Evolutionary conservation across 768 basidiomycete species (phyloP).

Genomic region (Asterophora lycoperdoides): DNA sequence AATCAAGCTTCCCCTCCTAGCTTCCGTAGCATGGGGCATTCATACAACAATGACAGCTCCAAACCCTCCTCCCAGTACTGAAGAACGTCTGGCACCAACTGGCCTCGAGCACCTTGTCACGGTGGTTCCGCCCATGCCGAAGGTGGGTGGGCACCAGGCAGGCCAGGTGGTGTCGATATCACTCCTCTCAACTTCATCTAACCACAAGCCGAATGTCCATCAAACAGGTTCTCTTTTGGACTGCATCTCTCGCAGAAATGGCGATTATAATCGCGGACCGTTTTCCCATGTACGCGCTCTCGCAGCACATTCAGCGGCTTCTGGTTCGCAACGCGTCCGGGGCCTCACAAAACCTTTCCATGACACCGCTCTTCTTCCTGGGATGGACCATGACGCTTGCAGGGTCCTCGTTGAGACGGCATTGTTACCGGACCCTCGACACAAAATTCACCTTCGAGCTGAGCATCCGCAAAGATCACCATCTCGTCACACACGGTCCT

Average conservation of each 20-base stretch:
- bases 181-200: background rate
- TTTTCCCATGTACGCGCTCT: slow-evolving; percentile 3
- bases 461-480: slow-evolving; percentile 22
- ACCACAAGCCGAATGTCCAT: background rate
- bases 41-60: slow-evolving; percentile 25
- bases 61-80: slow-evolving; percentile 18
- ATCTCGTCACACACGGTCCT: slow-evolving; percentile 27
- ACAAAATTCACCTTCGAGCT: slow-evolving; percentile 38
- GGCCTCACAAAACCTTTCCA: background rate
- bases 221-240: slow-evolving; percentile 18
- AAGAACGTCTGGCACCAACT: slow-evolving; percentile 19
- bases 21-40: slow-evolving; percentile 24
- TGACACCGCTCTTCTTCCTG: slow-evolving; percentile 6
- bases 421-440: slow-evolving; percentile 35
- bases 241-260: slow-evolving; percentile 17
- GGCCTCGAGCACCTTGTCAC: slow-evolving; percentile 20
- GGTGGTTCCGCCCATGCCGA: slow-evolving; percentile 10
- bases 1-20: slow-evolving; percentile 20
- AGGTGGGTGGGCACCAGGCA: slow-evolving; percentile 15
- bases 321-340: slow-evolving; percentile 2
- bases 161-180: background rate
- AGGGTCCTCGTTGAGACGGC: slow-evolving; percentile 19
- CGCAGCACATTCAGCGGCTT: background rate
- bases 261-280: slow-evolving; percentile 13
- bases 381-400: slow-evolving; percentile 9